Percentiles rank a stretch among this genome's conserved stretches.
phyloP scores from a whole-genome alignment of 192 early-diverging fungal species.

The Coemansia brasiliensis region DNA sequence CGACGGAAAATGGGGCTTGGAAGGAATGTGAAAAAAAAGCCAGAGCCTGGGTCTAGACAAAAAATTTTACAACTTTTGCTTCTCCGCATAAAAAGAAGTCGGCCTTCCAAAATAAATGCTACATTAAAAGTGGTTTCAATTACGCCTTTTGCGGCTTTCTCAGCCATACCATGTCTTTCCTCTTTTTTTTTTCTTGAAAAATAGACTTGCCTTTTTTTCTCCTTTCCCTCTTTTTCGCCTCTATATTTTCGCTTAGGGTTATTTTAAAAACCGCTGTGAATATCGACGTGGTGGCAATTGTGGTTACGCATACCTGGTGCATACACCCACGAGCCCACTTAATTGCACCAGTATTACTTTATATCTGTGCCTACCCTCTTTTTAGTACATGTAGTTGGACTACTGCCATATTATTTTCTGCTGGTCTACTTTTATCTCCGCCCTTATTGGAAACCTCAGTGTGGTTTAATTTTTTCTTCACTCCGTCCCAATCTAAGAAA shows the following conservation, averaged over 20 bases:
- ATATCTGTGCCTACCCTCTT: background rate
- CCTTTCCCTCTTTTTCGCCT: background rate
- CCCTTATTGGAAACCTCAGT: background rate
- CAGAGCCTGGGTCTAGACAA: conserved; percentile 1
- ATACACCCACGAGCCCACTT: background rate
- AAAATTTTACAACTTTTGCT: background rate
- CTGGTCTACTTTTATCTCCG: background rate
- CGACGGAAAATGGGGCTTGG: conserved; percentile 2
- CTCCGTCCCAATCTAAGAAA: background rate
- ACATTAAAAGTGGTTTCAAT: background rate
- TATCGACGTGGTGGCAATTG: too few relatives aligned
- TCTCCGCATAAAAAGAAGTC: conserved; percentile 12
- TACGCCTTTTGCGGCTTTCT: background rate
- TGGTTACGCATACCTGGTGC: conserved; percentile 1
- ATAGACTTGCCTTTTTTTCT: background rate
- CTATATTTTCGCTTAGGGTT: background rate
- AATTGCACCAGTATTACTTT: conserved; percentile 6
- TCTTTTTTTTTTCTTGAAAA: background rate
- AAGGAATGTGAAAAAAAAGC: background rate
- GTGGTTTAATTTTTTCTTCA: background rate
- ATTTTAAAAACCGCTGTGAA: background rate
- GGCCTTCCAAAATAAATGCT: conserved; percentile 5
- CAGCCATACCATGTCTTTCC: background rate
- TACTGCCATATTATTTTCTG: background rate
- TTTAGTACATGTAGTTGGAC: background rate